Base-by-base conservation (phyloP, 1,284 basidiomycete species). In the Pseudozyma tsukubaensis region DNA sequence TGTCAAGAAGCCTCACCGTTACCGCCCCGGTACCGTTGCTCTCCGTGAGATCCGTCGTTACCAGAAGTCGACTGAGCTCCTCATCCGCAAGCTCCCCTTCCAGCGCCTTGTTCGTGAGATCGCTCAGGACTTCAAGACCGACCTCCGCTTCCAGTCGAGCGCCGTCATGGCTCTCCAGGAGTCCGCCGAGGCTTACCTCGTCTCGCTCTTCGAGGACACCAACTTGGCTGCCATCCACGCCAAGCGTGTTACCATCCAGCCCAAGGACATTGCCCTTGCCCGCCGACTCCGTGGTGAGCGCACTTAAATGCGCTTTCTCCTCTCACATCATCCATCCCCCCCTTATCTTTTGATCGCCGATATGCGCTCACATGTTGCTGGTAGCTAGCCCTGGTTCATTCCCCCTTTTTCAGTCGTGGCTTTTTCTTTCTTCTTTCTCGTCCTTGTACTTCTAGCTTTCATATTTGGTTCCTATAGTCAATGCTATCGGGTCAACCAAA, bases 201-300 rank as follows among this genome's bases (percentile, higher is more conserved):
- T 94, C 86, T 92, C 91, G 21, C 88, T 94, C 79, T 95, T 96
- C 85, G 87, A 88, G 86, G 86, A 84, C 72, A 84, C 81, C 50
- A 97, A 97, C 85, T 86, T 97, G 48, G 97, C 94, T 83, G 95
- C 97, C 5, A 93, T 99, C 72, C 97, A 99, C 84, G 96, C 97
- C 32, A 97, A 97, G 86, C 92, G 96, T 81, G 97, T 99, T 13
- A 99, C 97, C 8, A 92, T 99, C 81, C 97, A 97, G 95, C 93
- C 94, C 72, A 89, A 92, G 75, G 97, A 99, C 84, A 96, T 99
- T 73, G 94, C 97, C 77, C 91, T 99, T 47, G 96, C 96, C 29
- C 89, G 96, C 60, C 90, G 96, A 75, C 93, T 99, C 87, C 90
- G 96, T 63, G 96, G 96, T 53, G 85, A 86, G 84, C 78, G 85